A percentile compares a stretch with the other conserved stretches of the same genome.
phyloP scores from a whole-genome alignment of 768 basidiomycete genomes.

The Xerocomellus dryophilus region DNA sequence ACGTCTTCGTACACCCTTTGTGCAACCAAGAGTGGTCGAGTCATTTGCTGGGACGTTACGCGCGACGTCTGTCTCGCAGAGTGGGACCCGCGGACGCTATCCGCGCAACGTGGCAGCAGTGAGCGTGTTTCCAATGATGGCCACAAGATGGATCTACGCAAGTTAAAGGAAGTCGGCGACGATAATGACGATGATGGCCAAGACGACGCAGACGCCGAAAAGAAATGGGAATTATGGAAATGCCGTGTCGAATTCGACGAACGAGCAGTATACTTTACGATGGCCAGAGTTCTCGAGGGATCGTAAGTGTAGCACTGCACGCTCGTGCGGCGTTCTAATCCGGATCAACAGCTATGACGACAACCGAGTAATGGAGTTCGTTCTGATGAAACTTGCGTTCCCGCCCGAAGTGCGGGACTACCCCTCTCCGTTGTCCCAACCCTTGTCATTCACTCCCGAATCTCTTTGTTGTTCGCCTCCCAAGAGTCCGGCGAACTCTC shows the following conservation, averaged over 20 bases:
- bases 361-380: conserved; percentile 64
- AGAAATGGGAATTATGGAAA: conserved; percentile 72
- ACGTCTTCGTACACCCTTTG: conserved; percentile 75
- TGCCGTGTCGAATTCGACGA: conserved; percentile 74
- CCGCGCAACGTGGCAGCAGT: not conserved
- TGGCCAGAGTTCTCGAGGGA: conserved; percentile 59
- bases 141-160: conserved; percentile 4
- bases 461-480: conserved; percentile 14
- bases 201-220: conserved; percentile 21
- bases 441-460: conserved; percentile 13
- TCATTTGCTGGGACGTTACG: conserved; percentile 75
- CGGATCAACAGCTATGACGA: conserved; percentile 47
- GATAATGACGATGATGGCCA: conserved; percentile 11
- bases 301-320: conserved; percentile 37
- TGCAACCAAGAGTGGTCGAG: conserved; percentile 71
- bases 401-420: conserved; percentile 44
- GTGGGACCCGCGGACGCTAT: conserved; percentile 53
- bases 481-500: conserved; percentile 30
- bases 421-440: conserved; percentile 18
- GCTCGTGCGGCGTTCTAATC: conserved; percentile 1
- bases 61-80: conserved; percentile 59
- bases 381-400: conserved; percentile 66
- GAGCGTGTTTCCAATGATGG: conserved; percentile 11
- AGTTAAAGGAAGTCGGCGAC: conserved; percentile 8
- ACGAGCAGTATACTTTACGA: conserved; percentile 68